Conservation (phyloP, 306 rosid genomes). For the Dicorynia guianensis region DNA sequence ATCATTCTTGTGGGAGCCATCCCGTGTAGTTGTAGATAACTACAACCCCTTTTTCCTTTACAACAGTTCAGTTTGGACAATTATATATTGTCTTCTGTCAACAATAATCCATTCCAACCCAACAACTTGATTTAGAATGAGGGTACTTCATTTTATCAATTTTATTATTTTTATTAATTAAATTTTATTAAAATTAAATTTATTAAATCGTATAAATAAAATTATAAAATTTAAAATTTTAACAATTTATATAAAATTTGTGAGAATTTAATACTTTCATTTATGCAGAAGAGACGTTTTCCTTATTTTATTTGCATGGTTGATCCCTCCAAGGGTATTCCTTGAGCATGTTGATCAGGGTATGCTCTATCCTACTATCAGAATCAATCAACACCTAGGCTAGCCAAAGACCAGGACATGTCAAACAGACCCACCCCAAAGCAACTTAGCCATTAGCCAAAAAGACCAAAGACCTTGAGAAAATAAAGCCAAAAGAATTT, state of each 20-base stretch:
- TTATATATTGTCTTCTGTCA: background rate
- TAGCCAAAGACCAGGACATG: conserved; percentile 24
- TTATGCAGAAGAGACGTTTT: too few relatives aligned
- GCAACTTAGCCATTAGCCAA: conserved; percentile 31
- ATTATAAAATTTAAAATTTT: too few relatives aligned
- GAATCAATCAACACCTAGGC: conserved; percentile 28
- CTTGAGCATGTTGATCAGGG: conserved; percentile 56
- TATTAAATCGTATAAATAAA: too few relatives aligned
- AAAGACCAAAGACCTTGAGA: conserved; percentile 30
- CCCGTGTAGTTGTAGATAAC: conserved; percentile 43
- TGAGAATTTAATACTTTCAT: too few relatives aligned
- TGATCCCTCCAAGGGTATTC: conserved; percentile 26
- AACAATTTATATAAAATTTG: too few relatives aligned
- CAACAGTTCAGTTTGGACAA: background rate
- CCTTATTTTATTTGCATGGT: conserved; percentile 29
- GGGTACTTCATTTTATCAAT: too few relatives aligned
- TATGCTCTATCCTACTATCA: conserved; percentile 14
- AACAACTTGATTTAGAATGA: conserved; percentile 4
- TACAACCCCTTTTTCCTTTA: background rate
- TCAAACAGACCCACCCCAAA: conserved; percentile 35
- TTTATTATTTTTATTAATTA: too few relatives aligned
- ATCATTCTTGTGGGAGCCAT: conserved; percentile 62
- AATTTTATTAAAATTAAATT: too few relatives aligned
- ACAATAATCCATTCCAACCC: background rate
- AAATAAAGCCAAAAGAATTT: background rate